phyloP scores from a whole-genome alignment of 2,329 filamentous ascomycete genomes.

The Alternaria triticimaculans region DNA sequence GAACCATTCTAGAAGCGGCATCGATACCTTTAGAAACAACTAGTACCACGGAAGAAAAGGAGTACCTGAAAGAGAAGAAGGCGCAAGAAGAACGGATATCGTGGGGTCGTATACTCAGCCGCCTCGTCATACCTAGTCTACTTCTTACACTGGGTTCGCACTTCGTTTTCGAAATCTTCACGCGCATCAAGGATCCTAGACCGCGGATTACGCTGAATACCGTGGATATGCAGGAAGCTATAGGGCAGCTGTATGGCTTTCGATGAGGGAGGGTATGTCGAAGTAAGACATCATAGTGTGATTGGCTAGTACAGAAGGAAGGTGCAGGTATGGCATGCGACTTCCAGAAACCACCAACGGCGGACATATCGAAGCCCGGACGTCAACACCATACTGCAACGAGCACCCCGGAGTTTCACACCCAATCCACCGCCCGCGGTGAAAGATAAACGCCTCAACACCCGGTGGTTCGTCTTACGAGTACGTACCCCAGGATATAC shows the following conservation, averaged over 20 bases:
- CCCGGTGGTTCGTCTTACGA: background rate
- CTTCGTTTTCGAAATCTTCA: slow-evolving; percentile 5
- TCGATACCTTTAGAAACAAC: background rate
- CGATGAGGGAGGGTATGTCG: background rate
- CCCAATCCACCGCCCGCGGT: background rate
- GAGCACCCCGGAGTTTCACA: background rate
- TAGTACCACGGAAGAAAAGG: background rate
- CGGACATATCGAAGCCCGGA: background rate
- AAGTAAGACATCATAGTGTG: background rate
- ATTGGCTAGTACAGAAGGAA: background rate
- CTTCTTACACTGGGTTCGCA: slow-evolving; percentile 11
- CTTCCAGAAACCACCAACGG: background rate
- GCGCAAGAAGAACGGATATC: background rate
- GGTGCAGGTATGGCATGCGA: background rate
- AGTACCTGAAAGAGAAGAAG: background rate
- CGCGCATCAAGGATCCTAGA: background rate
- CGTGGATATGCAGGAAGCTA: slow-evolving; percentile 13
- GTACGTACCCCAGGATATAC: background rate
- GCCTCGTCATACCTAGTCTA: slow-evolving; percentile 13
- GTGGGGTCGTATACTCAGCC: slow-evolving; percentile 19
- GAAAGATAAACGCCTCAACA: background rate
- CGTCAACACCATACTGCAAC: background rate
- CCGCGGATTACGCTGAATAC: slow-evolving; percentile 3
- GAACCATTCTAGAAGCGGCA: slow-evolving; percentile 8
- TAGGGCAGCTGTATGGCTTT: slow-evolving; percentile 9